Percentiles rank a stretch among this genome's conserved stretches.
Conservation (phyloP, 116 monocot genomes). For the Cymodocea nodosa region DNA sequence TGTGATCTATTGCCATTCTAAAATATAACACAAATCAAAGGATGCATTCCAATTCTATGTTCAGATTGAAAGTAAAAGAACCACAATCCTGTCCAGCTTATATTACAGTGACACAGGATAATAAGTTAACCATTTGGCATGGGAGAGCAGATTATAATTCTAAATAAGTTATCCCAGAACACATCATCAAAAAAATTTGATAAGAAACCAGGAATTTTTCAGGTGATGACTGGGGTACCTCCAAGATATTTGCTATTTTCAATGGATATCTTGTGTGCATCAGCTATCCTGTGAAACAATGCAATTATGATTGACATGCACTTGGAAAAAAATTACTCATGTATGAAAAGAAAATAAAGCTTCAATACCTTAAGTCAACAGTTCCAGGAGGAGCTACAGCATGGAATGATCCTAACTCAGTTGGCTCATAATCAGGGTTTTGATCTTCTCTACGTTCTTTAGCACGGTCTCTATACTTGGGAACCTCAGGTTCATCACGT, state of each 20-base stretch:
- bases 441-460: conserved; percentile 98
- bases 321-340: too few relatives aligned
- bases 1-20: too few relatives aligned
- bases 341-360: too few relatives aligned
- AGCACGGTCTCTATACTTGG: conserved; percentile 95
- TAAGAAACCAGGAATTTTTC: not conserved
- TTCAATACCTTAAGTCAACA: conserved; percentile 58
- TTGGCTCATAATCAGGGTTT: conserved; percentile 97
- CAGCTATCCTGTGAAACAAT: conserved; percentile 51
- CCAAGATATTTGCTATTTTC: conserved; percentile 99
- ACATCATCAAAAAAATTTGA: not conserved
- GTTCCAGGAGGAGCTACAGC: conserved; percentile 93
- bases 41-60: too few relatives aligned
- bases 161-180: too few relatives aligned
- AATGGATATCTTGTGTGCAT: conserved; percentile 90
- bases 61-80: too few relatives aligned
- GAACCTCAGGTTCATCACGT: conserved; percentile 65
- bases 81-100: too few relatives aligned
- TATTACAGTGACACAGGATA: too few relatives aligned
- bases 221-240: conserved; percentile 36
- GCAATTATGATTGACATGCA: not conserved
- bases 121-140: too few relatives aligned
- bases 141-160: too few relatives aligned
- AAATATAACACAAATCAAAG: too few relatives aligned
- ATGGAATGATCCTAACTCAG: conserved; percentile 89